These are phyloP conservation scores for Agrocybe praecox DNA, from an alignment of 768 basidiomycete genomes.

Conservation along the genomic window DNA sequence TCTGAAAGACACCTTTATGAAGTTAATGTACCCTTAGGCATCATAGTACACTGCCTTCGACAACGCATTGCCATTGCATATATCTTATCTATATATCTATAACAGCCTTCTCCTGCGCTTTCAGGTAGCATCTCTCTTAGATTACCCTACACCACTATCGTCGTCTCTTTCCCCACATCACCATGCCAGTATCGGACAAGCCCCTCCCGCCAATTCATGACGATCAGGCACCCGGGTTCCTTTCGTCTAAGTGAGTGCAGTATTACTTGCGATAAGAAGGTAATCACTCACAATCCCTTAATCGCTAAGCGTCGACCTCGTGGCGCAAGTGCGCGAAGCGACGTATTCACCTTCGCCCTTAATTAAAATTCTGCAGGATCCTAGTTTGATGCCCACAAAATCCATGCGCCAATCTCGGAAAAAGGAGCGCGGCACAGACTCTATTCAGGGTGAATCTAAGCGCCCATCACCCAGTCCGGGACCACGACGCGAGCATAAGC, in stretches of 20 bases:
- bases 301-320: slow-evolving; percentile 13
- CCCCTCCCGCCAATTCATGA: slow-evolving; percentile 17
- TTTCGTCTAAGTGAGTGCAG: slow-evolving; percentile 7
- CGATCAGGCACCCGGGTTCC: background rate
- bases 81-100: no score
- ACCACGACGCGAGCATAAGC: slow-evolving; percentile 34
- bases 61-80: no score
- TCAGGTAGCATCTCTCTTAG: no score
- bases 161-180: background rate
- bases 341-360: slow-evolving; percentile 26
- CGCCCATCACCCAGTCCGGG: slow-evolving; percentile 35
- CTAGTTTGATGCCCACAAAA: slow-evolving; percentile 16
- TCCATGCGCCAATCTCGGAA: slow-evolving; percentile 3
- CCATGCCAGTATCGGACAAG: slow-evolving; percentile 22
- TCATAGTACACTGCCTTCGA: no score
- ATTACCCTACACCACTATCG: no score
- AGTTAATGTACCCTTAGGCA: no score
- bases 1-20: no score
- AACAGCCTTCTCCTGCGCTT: no score
- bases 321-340: slow-evolving; percentile 24
- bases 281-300: background rate
- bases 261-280: background rate
- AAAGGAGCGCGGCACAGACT: slow-evolving; percentile 7
- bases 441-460: slow-evolving; percentile 8
- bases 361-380: slow-evolving; percentile 22